These are phyloP conservation scores for Pseudocercospora musae DNA, from an alignment of 2,329 filamentous ascomycete species.

Conservation along the genomic window DNA sequence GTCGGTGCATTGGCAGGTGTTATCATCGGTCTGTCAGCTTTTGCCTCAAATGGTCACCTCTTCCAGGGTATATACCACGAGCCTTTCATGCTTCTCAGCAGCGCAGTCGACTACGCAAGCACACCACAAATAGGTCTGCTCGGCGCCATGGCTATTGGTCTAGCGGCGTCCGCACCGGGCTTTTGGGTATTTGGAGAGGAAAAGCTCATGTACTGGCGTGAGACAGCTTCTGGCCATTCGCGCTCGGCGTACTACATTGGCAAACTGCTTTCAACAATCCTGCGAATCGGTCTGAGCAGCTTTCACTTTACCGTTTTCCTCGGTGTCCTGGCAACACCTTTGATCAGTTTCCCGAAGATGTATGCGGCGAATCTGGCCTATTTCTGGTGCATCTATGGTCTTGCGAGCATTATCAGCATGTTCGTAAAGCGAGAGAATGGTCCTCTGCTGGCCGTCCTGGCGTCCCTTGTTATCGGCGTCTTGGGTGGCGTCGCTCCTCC, in stretches of 20 bases:
- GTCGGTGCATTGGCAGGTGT: slow-evolving; percentile 53
- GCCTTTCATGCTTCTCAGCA: slow-evolving; percentile 52
- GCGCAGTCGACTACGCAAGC: slow-evolving; percentile 50
- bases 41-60: slow-evolving; percentile 49
- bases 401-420: slow-evolving; percentile 54
- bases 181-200: slow-evolving; percentile 58
- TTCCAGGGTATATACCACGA: slow-evolving; percentile 53
- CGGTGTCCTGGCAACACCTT: slow-evolving; percentile 49
- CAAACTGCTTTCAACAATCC: slow-evolving; percentile 52
- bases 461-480: slow-evolving; percentile 53
- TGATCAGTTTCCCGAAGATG: slow-evolving; percentile 49
- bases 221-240: slow-evolving; percentile 57
- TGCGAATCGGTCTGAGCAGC: slow-evolving; percentile 51
- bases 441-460: slow-evolving; percentile 55
- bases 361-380: slow-evolving; percentile 54
- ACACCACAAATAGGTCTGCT: slow-evolving; percentile 55
- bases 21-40: slow-evolving; percentile 54
- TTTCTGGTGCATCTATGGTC: slow-evolving; percentile 58
- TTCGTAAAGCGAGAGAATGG: slow-evolving; percentile 55
- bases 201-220: slow-evolving; percentile 53
- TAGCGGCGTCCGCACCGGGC: slow-evolving; percentile 54
- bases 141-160: slow-evolving; percentile 53
- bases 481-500: slow-evolving; percentile 54
- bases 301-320: slow-evolving; percentile 56
- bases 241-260: slow-evolving; percentile 56